Evolutionary conservation across 352 stramenopile genomes (phyloP).

Genomic region (Phytophthora pistaciae): DNA sequence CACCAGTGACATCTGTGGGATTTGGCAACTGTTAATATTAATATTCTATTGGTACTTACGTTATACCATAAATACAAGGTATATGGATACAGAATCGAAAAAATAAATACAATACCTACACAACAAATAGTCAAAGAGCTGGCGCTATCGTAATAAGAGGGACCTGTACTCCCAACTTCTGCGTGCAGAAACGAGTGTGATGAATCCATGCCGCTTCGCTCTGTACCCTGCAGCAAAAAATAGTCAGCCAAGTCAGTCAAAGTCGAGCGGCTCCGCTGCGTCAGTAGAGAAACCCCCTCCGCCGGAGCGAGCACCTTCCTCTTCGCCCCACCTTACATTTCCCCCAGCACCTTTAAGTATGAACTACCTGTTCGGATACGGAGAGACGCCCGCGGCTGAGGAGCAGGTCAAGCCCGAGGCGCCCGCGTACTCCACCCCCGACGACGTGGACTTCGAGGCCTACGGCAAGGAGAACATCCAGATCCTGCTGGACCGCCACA

Average conservation of each 20-base stretch:
- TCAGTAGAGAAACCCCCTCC: slow-evolving; percentile 36
- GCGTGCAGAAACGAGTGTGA: slow-evolving; percentile 7
- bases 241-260: slow-evolving; percentile 14
- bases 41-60: too few relatives aligned
- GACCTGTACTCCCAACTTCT: neutral
- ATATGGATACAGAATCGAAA: too few relatives aligned
- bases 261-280: neutral
- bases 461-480: slow-evolving; percentile 75
- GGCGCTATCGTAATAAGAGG: too few relatives aligned
- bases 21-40: neutral
- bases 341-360: slow-evolving; percentile 17
- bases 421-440: slow-evolving; percentile 48
- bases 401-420: slow-evolving; percentile 37
- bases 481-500: slow-evolving; percentile 70
- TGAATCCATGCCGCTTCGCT: slow-evolving; percentile 34
- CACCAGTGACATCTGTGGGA: slow-evolving; percentile 12
- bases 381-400: slow-evolving; percentile 35
- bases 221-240: slow-evolving; percentile 20
- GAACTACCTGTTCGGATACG: slow-evolving; percentile 49
- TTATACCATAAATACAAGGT: too few relatives aligned
- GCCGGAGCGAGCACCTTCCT: neutral
- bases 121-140: too few relatives aligned
- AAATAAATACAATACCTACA: too few relatives aligned
- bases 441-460: slow-evolving; percentile 71
- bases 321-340: neutral